These are phyloP conservation scores for Beauveria sp. DNA, from an alignment of 2,329 filamentous ascomycete genomes.

Conservation along the genomic window DNA sequence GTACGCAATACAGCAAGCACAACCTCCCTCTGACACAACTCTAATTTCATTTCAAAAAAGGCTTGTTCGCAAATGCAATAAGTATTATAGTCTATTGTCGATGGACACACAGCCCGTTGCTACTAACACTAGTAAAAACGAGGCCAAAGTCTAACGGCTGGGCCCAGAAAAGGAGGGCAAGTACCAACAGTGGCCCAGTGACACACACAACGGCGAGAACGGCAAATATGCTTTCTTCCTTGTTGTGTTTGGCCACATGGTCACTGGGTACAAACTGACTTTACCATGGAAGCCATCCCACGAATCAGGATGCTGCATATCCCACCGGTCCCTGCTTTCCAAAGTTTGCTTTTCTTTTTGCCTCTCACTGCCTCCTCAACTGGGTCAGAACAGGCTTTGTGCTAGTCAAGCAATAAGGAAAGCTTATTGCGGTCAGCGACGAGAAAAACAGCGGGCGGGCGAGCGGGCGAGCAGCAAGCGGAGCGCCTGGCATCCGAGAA, in stretches of 20 bases:
- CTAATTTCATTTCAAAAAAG: neutral
- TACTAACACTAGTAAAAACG: no score
- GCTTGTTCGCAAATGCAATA: neutral
- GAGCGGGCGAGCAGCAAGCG: neutral
- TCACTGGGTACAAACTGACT: neutral
- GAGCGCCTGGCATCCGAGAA: neutral
- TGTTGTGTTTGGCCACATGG: neutral
- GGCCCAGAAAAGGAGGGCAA: neutral
- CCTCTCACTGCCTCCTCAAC: neutral
- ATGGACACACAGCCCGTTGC: no score
- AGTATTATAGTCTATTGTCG: no score
- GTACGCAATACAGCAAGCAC: neutral
- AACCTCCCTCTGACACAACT: neutral
- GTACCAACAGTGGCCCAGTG: neutral
- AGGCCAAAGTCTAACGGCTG: slow-evolving; percentile 1
- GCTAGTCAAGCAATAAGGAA: neutral
- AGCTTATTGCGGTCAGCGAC: slow-evolving; percentile 1
- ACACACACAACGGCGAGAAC: neutral
- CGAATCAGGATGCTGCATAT: neutral
- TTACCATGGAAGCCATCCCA: neutral
- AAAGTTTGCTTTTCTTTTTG: neutral
- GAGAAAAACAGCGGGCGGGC: neutral
- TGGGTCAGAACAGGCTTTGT: neutral
- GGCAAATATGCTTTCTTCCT: neutral
- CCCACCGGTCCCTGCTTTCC: neutral